phyloP scores from a whole-genome alignment of 345 rosid species.

The Gossypium bickii region DNA sequence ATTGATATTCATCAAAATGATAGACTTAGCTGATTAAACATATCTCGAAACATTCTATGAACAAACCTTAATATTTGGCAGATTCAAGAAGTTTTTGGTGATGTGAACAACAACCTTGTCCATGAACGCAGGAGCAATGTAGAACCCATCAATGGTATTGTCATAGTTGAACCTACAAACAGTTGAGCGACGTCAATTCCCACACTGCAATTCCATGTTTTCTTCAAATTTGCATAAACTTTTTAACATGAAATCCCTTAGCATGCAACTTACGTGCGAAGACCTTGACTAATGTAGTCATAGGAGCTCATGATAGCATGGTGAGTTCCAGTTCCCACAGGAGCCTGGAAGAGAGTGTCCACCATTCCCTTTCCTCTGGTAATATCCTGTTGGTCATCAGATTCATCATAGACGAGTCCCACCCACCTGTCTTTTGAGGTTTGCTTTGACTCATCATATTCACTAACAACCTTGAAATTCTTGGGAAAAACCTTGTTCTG shows the following conservation, averaged over 20 bases:
- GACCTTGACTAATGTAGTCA: conserved; percentile 83
- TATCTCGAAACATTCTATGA: background rate
- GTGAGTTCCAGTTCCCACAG: conserved; percentile 74
- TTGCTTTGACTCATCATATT: conserved; percentile 55
- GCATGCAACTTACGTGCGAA: conserved; percentile 49
- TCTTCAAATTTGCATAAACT: background rate
- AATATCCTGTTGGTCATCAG: conserved; percentile 96
- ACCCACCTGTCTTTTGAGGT: conserved; percentile 66
- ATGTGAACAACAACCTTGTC: conserved; percentile 94
- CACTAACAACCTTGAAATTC: conserved; percentile 51
- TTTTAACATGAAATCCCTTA: background rate
- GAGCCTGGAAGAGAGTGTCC: conserved; percentile 91
- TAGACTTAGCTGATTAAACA: background rate
- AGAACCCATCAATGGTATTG: conserved; percentile 74
- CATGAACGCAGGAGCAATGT: conserved; percentile 97
- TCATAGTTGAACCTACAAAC: conserved; percentile 60
- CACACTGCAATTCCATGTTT: background rate
- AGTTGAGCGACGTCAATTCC: background rate
- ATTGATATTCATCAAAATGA: background rate
- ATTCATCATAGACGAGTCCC: conserved; percentile 58
- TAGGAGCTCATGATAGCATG: conserved; percentile 64
- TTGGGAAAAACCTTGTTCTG: conserved; percentile 24
- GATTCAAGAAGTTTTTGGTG: conserved; percentile 83
- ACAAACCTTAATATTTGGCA: conserved; percentile 84
- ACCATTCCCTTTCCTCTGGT: conserved; percentile 89